Evolutionary conservation across 257 asterid genomes (phyloP), one percentile per base, ranked within the genome.

Genomic region (Primulina tabacum): DNA sequence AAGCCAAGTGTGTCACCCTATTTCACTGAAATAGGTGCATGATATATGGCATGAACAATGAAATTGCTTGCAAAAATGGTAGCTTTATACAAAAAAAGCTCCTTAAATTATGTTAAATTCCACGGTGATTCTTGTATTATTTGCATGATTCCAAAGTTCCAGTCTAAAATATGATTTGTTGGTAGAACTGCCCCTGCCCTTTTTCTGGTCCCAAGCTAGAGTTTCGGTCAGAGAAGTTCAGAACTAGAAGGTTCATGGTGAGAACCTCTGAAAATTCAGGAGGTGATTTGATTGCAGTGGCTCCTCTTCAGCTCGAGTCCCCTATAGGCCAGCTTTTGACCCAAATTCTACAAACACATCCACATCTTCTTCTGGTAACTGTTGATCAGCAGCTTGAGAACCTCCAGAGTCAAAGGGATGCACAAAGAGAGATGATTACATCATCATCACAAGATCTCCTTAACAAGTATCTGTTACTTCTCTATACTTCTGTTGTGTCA

Each of bases 341-440:
- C 56, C 87, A 92, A 73, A 84, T 88, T 64, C 68, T 83, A 62
- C 91, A 79, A 73, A 92, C 86, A 28, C 90, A 84, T 76, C 98
- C 97, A 1, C 97, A 88, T 79, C 83, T 92, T 71, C 88, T 87
- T 58, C 80, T 84, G 59, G 89, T 85, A 60, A 85, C 98, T 60
- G 89, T 87, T 47, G 98, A 92, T 71, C 89, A 92, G 82, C 93
- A 90, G 89, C 98, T 92, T 62, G 97, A 92, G 81, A 81, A 81
- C 71, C 97, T 92, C 59, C 93, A 84, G 82, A 84, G 73, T 47
- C 84, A 88, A 72, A 88, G 85, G 79, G 95, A 88, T 65, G 77
- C 75, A 20, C 75, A 84, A 57, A 76, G 62, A 16, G 86, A 88
- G 80, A 74, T 72, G 52, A 53, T 75, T 59, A 71, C 84, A 40